Percentiles rank a stretch among this genome's conserved stretches.
Conservation (phyloP, 257 asterid species). For the Solanum piurae region DNA sequence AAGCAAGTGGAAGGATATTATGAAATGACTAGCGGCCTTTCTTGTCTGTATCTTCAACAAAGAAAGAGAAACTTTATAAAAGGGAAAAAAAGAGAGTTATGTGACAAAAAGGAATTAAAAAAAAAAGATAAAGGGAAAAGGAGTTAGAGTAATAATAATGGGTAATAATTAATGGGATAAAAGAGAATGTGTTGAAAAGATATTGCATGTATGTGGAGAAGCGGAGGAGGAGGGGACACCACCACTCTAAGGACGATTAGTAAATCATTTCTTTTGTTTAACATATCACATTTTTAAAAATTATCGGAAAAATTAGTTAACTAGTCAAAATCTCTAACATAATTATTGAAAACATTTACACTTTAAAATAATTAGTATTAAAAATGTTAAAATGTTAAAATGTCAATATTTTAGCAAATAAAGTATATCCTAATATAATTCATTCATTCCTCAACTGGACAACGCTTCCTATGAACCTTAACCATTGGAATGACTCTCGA, state of each 20-base stretch:
- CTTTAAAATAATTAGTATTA: too few relatives aligned
- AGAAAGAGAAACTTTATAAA: background rate
- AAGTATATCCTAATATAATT: too few relatives aligned
- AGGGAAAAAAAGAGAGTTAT: background rate
- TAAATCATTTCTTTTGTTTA: background rate
- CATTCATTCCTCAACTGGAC: background rate
- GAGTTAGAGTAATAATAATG: background rate
- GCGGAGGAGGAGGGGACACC: background rate
- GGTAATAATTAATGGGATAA: background rate
- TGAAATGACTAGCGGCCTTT: slow-evolving; percentile 46
- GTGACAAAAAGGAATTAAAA: background rate
- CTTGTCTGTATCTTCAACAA: slow-evolving; percentile 18
- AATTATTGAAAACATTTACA: too few relatives aligned
- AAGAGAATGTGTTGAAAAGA: background rate
- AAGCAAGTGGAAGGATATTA: slow-evolving; percentile 30
- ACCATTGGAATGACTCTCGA: background rate
- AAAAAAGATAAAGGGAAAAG: background rate
- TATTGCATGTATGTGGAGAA: background rate
- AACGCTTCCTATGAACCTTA: background rate
- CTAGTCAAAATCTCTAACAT: too few relatives aligned
- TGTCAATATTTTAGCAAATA: too few relatives aligned
- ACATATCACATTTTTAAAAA: too few relatives aligned
- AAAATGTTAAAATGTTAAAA: too few relatives aligned
- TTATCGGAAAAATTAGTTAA: too few relatives aligned
- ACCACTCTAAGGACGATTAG: background rate